Conservation (phyloP, 2,329 filamentous ascomycete species). For the Ophiostoma himal-ulmi region DNA sequence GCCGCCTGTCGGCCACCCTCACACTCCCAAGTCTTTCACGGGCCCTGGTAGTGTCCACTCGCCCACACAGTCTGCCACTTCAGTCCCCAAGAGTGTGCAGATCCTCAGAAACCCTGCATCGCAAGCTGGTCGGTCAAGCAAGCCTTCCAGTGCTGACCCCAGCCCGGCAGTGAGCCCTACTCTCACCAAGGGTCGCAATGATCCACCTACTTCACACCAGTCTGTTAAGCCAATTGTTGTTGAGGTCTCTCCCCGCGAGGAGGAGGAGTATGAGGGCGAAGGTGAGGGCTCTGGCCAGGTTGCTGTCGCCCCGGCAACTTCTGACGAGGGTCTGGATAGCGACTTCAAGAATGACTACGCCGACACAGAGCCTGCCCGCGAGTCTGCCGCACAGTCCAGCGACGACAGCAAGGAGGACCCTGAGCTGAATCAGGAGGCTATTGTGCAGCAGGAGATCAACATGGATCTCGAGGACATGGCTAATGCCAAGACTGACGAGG, state of each 20-base stretch:
- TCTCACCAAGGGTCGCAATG: constrained; percentile 5
- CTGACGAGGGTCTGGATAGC: constrained; percentile 14
- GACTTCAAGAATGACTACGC: constrained; percentile 47
- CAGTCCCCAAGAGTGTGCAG: constrained; percentile 38
- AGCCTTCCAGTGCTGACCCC: constrained; percentile 38
- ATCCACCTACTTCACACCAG: constrained; percentile 11
- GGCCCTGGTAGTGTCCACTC: constrained; percentile 28
- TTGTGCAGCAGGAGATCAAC: constrained; percentile 36
- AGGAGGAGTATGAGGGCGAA: background rate
- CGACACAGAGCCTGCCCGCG: constrained; percentile 63
- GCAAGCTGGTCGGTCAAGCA: constrained; percentile 39
- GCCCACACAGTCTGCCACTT: constrained; percentile 30
- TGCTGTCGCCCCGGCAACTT: background rate
- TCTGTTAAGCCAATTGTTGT: background rate
- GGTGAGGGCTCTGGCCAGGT: background rate
- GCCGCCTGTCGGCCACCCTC: constrained; percentile 40
- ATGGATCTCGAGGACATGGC: constrained; percentile 46
- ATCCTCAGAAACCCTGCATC: constrained; percentile 48
- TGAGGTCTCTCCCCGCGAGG: background rate
- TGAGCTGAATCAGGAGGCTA: constrained; percentile 40
- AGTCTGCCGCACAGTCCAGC: constrained; percentile 52
- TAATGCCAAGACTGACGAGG: constrained; percentile 47
- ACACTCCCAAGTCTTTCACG: constrained; percentile 38
- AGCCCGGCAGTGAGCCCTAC: constrained; percentile 41
- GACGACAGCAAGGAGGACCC: constrained; percentile 53